Evolutionary conservation across 2,329 filamentous ascomycete genomes (phyloP), one percentile per base, ranked within the genome.

Genomic region (Arthrobotrys sphaeroides): DNA sequence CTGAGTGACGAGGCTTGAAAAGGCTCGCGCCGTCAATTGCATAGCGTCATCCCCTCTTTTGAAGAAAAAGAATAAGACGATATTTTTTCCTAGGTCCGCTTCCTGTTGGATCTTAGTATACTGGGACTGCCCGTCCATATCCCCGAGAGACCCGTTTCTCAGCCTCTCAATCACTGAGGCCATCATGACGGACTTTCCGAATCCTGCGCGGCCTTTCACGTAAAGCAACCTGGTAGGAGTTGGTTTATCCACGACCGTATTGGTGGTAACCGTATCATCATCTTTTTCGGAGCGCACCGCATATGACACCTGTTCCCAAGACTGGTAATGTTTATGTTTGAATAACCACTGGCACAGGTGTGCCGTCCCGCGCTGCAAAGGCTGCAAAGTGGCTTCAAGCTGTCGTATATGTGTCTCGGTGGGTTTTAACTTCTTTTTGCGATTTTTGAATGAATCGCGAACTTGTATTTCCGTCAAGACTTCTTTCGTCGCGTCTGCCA

Each of bases 61-160:
- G 36, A 74, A 74, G 26, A 74, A 74, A 59, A 74, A 74, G 47
- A 40, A 74, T 18, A 74, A 18, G n/a, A 74, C 62, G 69, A 7
- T 26, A 38, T 6, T 36, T 47, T 5, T 36, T n/a, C n/a, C n/a
- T n/a, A n/a, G n/a, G n/a, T n/a, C 31, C 7, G 24, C 1, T 10
- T 31, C 7, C 1, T n/a, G 26, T 16, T 31, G 26, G 24, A 9
- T 12, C 18, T 3, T 16, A 6, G 5, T 20, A 33, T 20, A 10
- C 18, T 33, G 20, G 53, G n/a, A 28, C 6, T 22, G 13, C 10
- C 1, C 16, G 12, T 47, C 31, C 0, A 18, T 24, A 24, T 22
- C 24, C 13, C 6, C 31, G 2, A 9, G 3, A 24, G 3, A n/a
- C 1, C 18, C 31, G 3, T 20, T 18, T 12, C 20, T 13, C 7